phyloP scores from a whole-genome alignment of 73 alveolate species.

The Uronychia binucleata region DNA sequence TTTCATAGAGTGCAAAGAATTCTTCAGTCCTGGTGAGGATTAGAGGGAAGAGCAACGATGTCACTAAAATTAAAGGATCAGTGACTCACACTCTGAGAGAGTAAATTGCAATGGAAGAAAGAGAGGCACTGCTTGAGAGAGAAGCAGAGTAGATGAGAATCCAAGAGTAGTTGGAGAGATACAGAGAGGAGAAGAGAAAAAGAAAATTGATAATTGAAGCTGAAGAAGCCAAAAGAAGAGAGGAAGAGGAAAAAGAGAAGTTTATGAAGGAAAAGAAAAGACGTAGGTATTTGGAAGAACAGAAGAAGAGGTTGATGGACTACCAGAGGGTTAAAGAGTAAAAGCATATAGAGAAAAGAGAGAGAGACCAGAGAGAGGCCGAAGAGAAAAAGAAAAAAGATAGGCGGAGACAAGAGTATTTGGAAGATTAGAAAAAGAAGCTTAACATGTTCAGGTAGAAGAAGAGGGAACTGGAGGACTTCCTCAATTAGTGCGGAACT shows the following conservation, averaged over 20 bases:
- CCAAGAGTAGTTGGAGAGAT: not conserved
- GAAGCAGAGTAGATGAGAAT: not conserved
- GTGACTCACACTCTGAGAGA: not conserved
- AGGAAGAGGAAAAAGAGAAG: not conserved
- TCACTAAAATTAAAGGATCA: not conserved
- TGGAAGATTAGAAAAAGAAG: not conserved
- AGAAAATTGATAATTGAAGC: not conserved
- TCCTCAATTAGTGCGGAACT: not conserved
- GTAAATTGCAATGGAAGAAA: not conserved
- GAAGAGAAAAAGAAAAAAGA: not conserved
- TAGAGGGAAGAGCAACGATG: not conserved
- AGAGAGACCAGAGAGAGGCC: not conserved
- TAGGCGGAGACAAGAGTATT: not conserved
- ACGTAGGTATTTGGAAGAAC: not conserved
- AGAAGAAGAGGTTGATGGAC: not conserved
- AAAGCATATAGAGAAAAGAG: not conserved
- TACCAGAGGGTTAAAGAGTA: not conserved
- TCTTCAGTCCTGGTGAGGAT: not conserved
- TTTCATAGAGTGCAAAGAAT: not conserved
- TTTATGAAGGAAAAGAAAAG: not conserved
- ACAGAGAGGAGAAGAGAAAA: not conserved
- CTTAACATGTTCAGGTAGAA: not conserved
- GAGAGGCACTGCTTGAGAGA: not conserved
- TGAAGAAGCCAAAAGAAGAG: not conserved
- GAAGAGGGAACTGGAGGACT: not conserved